These are phyloP conservation scores for Hyaloscypha finlandica DNA, from an alignment of 495 filamentous ascomycete species.

Conservation along the genomic window DNA sequence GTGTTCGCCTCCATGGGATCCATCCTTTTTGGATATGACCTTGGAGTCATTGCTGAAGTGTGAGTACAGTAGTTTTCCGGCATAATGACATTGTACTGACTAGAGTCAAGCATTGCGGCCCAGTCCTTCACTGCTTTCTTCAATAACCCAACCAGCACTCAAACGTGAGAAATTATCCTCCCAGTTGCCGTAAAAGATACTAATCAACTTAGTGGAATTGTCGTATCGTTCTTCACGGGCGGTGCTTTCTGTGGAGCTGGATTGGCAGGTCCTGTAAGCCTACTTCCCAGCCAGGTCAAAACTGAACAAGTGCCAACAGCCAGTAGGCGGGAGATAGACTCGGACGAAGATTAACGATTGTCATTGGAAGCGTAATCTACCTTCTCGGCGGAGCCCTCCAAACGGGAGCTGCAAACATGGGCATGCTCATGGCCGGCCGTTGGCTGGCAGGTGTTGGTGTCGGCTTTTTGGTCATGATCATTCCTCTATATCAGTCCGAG, in stretches of 20 bases:
- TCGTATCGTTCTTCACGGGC: constrained; percentile 71
- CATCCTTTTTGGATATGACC: constrained; percentile 53
- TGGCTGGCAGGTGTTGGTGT: constrained; percentile 56
- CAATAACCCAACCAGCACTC: constrained; percentile 46
- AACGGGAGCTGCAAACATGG: constrained; percentile 41
- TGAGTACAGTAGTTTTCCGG: constrained; percentile 50
- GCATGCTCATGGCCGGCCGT: constrained; percentile 42
- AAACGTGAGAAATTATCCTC: constrained; percentile 48
- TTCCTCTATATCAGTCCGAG: constrained; percentile 48
- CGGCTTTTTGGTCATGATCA: constrained; percentile 56
- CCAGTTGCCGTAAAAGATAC: background rate
- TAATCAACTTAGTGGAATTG: constrained; percentile 51
- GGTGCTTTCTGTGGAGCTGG: constrained; percentile 58
- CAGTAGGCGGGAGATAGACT: constrained; percentile 34
- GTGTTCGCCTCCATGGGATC: constrained; percentile 65
- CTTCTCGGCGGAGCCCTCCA: constrained; percentile 42
- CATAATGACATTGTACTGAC: constrained; percentile 40
- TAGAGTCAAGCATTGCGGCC: constrained; percentile 16
- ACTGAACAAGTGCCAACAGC: constrained; percentile 39
- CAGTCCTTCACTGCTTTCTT: constrained; percentile 20
- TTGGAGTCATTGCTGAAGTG: constrained; percentile 65
- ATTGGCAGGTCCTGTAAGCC: constrained; percentile 46
- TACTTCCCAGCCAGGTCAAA: background rate
- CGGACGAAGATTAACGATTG: constrained; percentile 41
- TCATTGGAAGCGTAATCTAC: constrained; percentile 41